phyloP scores from a whole-genome alignment of 2,329 filamentous ascomycete genomes.

The Amauroascus niger region DNA sequence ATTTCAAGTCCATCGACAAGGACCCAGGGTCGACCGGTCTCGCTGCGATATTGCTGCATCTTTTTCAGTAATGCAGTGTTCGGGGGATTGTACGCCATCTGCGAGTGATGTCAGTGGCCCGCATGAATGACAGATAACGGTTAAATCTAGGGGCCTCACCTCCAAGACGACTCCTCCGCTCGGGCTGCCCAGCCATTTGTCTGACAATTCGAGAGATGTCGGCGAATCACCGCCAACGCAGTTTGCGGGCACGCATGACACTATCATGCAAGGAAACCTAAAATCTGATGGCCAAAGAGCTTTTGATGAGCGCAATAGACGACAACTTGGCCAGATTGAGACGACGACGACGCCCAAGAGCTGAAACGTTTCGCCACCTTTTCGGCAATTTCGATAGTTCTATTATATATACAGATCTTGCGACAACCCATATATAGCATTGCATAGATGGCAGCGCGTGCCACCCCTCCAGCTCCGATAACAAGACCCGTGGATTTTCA shows the following conservation, averaged over 20 bases:
- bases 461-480: slow-evolving; percentile 50
- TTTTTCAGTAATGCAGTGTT: slow-evolving; percentile 32
- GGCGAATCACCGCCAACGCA: slow-evolving; percentile 30
- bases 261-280: slow-evolving; percentile 32
- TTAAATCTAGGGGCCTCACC: slow-evolving; percentile 20
- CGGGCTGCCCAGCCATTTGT: slow-evolving; percentile 32
- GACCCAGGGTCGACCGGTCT: slow-evolving; percentile 33
- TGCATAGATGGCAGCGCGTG: slow-evolving; percentile 34
- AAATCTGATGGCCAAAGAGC: slow-evolving; percentile 16
- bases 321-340: slow-evolving; percentile 14
- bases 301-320: slow-evolving; percentile 23
- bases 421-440: slow-evolving; percentile 33
- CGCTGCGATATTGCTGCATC: slow-evolving; percentile 22
- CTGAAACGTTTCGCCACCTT: slow-evolving; percentile 32
- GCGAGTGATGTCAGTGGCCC: neutral
- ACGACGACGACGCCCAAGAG: slow-evolving; percentile 18
- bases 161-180: slow-evolving; percentile 36
- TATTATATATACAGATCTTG: slow-evolving; percentile 33
- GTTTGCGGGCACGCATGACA: slow-evolving; percentile 32
- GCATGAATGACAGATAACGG: neutral
- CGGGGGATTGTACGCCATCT: slow-evolving; percentile 35
- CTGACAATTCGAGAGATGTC: slow-evolving; percentile 24
- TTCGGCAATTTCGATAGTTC: slow-evolving; percentile 29
- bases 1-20: slow-evolving; percentile 33
- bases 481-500: slow-evolving; percentile 48